These are phyloP conservation scores for Aspergillus floridensis DNA, from an alignment of 2,329 filamentous ascomycete genomes.

Conservation along the genomic window DNA sequence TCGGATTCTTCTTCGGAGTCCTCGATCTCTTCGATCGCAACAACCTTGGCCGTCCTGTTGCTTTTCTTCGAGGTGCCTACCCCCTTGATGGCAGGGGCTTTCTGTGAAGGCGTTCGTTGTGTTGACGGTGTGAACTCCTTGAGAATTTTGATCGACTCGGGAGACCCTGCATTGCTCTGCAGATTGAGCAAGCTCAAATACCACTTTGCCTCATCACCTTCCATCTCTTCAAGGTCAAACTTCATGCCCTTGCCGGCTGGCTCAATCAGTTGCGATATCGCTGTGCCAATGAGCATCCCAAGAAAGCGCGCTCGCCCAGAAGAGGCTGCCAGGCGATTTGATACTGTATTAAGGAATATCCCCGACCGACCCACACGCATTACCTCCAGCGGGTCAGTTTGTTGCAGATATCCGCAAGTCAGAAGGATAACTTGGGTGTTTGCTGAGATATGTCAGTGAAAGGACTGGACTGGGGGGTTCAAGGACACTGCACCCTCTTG, in stretches of 20 bases:
- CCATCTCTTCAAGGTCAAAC: constrained; percentile 79
- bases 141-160: constrained; percentile 49
- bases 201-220: constrained; percentile 69
- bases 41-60: constrained; percentile 39
- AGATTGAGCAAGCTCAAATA: constrained; percentile 66
- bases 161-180: constrained; percentile 61
- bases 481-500: constrained; percentile 68
- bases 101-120: constrained; percentile 19
- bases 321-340: constrained; percentile 77
- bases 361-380: constrained; percentile 68
- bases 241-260: constrained; percentile 68
- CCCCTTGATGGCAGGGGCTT: constrained; percentile 1
- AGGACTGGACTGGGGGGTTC: too few species aligned
- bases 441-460: constrained; percentile 51
- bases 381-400: constrained; percentile 64
- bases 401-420: constrained; percentile 70
- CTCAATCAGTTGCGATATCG: constrained; percentile 64
- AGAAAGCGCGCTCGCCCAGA: constrained; percentile 74
- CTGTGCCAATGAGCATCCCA: constrained; percentile 83
- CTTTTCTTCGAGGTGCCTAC: background rate
- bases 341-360: constrained; percentile 72
- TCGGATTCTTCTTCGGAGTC: constrained; percentile 54
- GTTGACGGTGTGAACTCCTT: constrained; percentile 15
- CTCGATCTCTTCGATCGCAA: constrained; percentile 63
- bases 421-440: constrained; percentile 78